Percentiles rank a stretch among this genome's conserved stretches.
These are phyloP conservation scores for Xerocomus minutiporus DNA, from an alignment of 1,284 basidiomycete species.

Conservation along the genomic window DNA sequence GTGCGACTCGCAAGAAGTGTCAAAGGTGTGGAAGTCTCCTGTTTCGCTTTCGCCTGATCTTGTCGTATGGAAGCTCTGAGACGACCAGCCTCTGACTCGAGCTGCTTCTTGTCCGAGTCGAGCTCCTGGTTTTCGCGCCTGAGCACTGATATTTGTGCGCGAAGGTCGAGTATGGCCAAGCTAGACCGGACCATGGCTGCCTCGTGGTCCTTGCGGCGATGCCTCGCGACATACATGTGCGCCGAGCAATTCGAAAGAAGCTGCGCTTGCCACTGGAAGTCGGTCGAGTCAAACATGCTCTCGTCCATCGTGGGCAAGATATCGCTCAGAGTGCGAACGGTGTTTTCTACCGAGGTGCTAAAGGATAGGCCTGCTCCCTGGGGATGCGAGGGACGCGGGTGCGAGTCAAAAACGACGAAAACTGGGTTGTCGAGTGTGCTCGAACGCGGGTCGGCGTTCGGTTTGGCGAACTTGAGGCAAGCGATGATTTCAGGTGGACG, in stretches of 20 bases:
- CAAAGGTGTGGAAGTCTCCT: not conserved
- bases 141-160: slow-evolving; percentile 39
- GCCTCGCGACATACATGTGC: slow-evolving; percentile 43
- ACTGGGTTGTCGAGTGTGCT: slow-evolving; percentile 25
- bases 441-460: not conserved
- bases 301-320: slow-evolving; percentile 48
- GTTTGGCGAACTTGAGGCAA: slow-evolving; percentile 45
- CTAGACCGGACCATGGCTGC: slow-evolving; percentile 46
- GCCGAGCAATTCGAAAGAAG: slow-evolving; percentile 57
- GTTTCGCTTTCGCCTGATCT: slow-evolving; percentile 13
- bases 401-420: slow-evolving; percentile 62
- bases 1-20: not conserved
- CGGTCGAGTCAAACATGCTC: slow-evolving; percentile 37
- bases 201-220: slow-evolving; percentile 15
- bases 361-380: slow-evolving; percentile 55
- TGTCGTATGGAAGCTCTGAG: slow-evolving; percentile 25
- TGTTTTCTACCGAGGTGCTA: slow-evolving; percentile 36
- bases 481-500: slow-evolving; percentile 65
- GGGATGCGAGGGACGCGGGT: slow-evolving; percentile 55
- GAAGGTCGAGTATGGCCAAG: slow-evolving; percentile 40
- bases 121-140: slow-evolving; percentile 33
- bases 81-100: slow-evolving; percentile 31
- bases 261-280: slow-evolving; percentile 60
- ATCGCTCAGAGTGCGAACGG: slow-evolving; percentile 43
- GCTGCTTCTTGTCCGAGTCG: slow-evolving; percentile 30